These are phyloP conservation scores for Gentiana straminea DNA, from an alignment of 257 asterid genomes.

Conservation along the genomic window DNA sequence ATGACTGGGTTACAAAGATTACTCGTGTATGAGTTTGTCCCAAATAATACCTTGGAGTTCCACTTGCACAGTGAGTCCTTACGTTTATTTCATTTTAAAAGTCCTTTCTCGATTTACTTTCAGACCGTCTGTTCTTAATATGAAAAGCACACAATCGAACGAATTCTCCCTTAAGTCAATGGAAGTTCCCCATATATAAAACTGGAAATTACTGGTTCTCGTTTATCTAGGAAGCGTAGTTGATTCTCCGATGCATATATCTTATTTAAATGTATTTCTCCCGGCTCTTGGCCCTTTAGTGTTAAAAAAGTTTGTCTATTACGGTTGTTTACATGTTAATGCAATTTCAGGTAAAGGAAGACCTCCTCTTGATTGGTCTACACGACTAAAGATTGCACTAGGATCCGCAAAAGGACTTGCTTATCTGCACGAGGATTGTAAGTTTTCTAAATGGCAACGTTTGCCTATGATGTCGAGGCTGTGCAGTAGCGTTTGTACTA, in stretches of 20 bases:
- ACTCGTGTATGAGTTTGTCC: conserved; percentile 87
- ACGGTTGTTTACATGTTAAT: no score
- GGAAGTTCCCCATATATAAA: no score
- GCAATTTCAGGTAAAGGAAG: conserved; percentile 27
- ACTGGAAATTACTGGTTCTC: no score
- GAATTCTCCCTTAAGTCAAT: neutral
- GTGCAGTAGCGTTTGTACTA: no score
- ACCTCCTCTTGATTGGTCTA: conserved; percentile 30
- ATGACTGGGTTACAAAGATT: conserved; percentile 49
- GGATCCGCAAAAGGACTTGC: conserved; percentile 44
- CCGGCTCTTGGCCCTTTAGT: neutral
- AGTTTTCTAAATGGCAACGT: neutral
- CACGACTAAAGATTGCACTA: conserved; percentile 30
- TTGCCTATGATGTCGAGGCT: no score
- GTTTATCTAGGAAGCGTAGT: neutral
- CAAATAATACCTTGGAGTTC: conserved; percentile 13
- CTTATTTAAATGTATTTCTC: neutral
- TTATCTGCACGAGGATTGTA: conserved; percentile 41
- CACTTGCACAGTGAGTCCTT: conserved; percentile 6
- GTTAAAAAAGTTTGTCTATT: neutral
- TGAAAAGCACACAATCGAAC: neutral
- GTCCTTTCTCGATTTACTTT: conserved; percentile 48
- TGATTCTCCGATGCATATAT: neutral
- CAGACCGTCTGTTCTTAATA: neutral
- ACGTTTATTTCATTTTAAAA: neutral